Base-by-base conservation (phyloP, 2,329 filamentous ascomycete genomes). In the Aspergillus tubingensis region DNA sequence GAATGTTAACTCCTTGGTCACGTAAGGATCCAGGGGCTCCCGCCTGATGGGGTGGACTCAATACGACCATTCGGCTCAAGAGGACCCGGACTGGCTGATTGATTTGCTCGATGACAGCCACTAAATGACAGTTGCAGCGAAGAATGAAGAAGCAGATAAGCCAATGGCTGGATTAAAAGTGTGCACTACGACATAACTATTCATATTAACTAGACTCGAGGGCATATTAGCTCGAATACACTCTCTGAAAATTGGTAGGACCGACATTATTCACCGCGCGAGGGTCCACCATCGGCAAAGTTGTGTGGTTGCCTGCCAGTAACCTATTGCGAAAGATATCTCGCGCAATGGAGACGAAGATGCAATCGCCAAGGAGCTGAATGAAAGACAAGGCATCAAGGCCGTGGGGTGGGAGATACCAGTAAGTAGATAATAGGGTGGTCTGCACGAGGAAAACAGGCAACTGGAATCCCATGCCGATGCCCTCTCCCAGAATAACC, bases 331-430 rank as follows among this genome's bases (percentile, higher is more conserved):
- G 76, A 62, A 85, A 82, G 10, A 84, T 73, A 61, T 77, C 80
- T 64, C 84, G 80, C 2, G 74, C 82, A 19, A 82, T 79, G 2
- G 78, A 78, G 49, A 85, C 76, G 61, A 85, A 84, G 1, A 85
- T 55, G 1, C 74, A 68, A 6, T 73, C 74, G 8, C 74, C 73
- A 30, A 77, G 70, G 5, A 65, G 72, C 41, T 74, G 71, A 54
- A 65, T 61, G 61, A 77, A 77, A 43, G 75, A 68, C 38, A 75
- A 43, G 75, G 68, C 38, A 75, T 69, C 48, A 72, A 53, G 11
- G 71, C 68, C 11, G 74, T 76, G 13, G 69, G 73, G 27, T 68
- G 69, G 2, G 74, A 70, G 17, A 77, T 59, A 47, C 76, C 72
- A 11, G 67, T 60, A 5, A 71, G 67, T 60, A 5, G 71, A 55